Evolutionary conservation across 495 filamentous ascomycete species (phyloP), one percentile per base, ranked within the genome.

Genomic region (Barbatosphaeria neglecta): DNA sequence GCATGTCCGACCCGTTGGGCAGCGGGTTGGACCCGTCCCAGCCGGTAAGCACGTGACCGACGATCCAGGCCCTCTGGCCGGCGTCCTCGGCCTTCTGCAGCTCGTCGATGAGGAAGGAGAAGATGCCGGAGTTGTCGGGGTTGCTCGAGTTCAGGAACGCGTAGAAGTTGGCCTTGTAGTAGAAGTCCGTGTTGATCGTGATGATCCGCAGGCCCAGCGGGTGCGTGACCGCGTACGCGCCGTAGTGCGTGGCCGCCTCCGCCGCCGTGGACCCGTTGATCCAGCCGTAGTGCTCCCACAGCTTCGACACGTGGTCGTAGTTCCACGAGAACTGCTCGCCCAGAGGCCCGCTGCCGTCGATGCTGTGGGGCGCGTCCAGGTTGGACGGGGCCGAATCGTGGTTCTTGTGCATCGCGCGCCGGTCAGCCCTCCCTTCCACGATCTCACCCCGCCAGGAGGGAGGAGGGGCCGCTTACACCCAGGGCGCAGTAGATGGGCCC

Each of bases 321-420:
- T 76, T 73, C 74, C 75, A 78, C 43, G 67, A 73, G 44, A 72
- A 68, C 47, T 81, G 78, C 44, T 73, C 52, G 0, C 76, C 71
- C 1, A 81, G 61, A 6, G 64, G 59, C 1, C 71, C 74, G 31
- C 50, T 52, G 11, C 46, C 28, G 15, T 71, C 74, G n/a, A 79
- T 60, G 22, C 47, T 64, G 48, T 78, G 68, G 6, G 74, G 66
- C 7, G 69, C 61, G 45, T 74, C 71, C 17, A 73, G 66, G 22
- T 70, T 70, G 31, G 67, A 62, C 0, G 77, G 76, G 37, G 63
- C 71, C 4, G 68, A 67, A 47, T 80, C 77, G 51, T 81, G 77
- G 51, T 80, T 81, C 18, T 75, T n/a, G n/a, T n/a, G n/a, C n/a
- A n/a, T n/a, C n/a, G n/a, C n/a, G 68, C 33, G 46, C 15, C 7